Evolutionary conservation across 108 stramenopile genomes (phyloP).

Genomic region (Hondaea fermentalgiana): DNA sequence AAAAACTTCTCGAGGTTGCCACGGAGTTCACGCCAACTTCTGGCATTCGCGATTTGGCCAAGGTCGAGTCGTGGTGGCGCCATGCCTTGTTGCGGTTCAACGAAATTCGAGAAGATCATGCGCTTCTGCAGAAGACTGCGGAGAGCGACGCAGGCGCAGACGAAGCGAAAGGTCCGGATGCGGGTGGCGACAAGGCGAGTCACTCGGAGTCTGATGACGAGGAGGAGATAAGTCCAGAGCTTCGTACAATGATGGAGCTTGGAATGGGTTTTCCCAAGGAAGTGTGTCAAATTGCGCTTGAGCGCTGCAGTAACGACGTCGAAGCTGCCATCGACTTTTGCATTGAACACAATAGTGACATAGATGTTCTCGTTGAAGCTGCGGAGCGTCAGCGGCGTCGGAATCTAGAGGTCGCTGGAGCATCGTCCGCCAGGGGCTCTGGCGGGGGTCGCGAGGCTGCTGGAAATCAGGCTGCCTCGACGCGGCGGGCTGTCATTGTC

Average conservation of each 20-base stretch:
- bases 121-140: neutral
- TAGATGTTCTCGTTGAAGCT: conserved; percentile 73
- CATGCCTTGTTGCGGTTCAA: neutral
- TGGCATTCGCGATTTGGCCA: neutral
- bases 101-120: neutral
- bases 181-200: neutral
- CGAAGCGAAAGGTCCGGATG: neutral
- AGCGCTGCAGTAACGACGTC: conserved; percentile 75
- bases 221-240: neutral
- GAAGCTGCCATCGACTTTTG: conserved; percentile 90
- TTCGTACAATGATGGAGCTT: conserved; percentile 35
- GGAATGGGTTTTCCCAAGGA: conserved; percentile 47
- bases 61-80: neutral
- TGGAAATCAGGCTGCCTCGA: neutral
- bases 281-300: conserved; percentile 60
- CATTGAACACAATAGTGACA: conserved; percentile 80
- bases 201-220: neutral
- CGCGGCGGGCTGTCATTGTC: conserved; percentile 48
- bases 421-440: no score
- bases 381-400: conserved; percentile 32
- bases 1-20: neutral
- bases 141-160: neutral
- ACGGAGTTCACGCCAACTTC: neutral
- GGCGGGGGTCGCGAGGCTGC: neutral
- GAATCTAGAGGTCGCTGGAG: no score